phyloP scores from a whole-genome alignment of 192 early-diverging fungal species.

The Pilaira anomala region DNA sequence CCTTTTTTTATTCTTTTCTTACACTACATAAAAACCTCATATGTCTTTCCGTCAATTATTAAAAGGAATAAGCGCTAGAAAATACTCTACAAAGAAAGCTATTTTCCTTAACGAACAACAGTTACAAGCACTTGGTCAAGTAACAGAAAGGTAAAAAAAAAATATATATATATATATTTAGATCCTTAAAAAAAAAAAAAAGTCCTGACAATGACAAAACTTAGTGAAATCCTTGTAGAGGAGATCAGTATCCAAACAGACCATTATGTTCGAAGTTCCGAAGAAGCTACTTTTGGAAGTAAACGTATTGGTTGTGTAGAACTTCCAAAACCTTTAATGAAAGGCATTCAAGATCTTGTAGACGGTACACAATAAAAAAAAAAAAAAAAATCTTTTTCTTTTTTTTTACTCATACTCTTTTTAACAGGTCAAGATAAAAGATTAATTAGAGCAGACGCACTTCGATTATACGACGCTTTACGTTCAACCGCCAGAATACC shows the following conservation, averaged over 20 bases:
- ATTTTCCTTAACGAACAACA: conserved; percentile 11
- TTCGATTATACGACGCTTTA: conserved; percentile 50
- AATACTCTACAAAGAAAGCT: conserved; percentile 4
- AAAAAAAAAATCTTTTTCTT: too few relatives aligned
- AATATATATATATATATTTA: not conserved
- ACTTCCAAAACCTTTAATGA: conserved; percentile 34
- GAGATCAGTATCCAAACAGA: not conserved
- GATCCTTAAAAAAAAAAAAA: too few relatives aligned
- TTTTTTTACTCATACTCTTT: not conserved
- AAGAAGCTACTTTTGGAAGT: conserved; percentile 50
- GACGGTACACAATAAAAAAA: conserved; percentile 15
- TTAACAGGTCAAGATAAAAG: conserved; percentile 38
- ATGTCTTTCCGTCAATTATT: not conserved
- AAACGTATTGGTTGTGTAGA: conserved; percentile 34
- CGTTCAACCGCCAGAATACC: conserved; percentile 46
- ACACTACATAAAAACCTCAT: not conserved
- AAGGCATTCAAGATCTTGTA: conserved; percentile 26
- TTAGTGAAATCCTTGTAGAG: not conserved
- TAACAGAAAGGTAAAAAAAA: not conserved
- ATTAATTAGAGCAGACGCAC: conserved; percentile 47
- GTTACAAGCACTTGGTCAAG: not conserved
- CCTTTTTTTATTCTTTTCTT: too few relatives aligned
- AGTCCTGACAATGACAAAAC: too few relatives aligned
- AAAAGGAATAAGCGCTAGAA: not conserved
- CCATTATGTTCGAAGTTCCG: conserved; percentile 24